Base-by-base conservation (phyloP, 2,329 filamentous ascomycete genomes). In the Fusarium begoniae region DNA sequence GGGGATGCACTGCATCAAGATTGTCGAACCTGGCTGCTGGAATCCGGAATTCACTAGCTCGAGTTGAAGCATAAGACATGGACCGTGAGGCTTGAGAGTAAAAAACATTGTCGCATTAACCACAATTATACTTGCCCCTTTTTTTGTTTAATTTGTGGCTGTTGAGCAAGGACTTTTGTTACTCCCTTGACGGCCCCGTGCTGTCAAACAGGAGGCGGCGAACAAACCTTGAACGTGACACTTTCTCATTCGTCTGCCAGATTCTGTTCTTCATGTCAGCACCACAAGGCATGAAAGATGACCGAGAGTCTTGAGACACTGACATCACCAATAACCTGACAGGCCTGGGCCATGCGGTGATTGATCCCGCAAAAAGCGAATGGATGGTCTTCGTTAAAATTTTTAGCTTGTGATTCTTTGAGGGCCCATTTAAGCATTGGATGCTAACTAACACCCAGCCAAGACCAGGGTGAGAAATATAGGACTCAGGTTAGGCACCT, bases 251-350 rank as follows among this genome's bases (percentile, higher is more conserved):
- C 40, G 44, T 47, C 37, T 48, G 30, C 35, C 28, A 38, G 30
- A 22, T 47, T 56, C 22, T 17, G 32, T 43, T 30, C 26, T 63
- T 54, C 51, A 24, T 50, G 66, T 70, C 66, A 70, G 53, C 67
- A 59, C 65, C 66, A 54, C 56, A 53, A 70, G 65, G 48, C 54
- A 62, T 64, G 41, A 67, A 50, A 50, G n/a, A 35, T 37, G 55
- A 28, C 40, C 15, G 30, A 48, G 45, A 60, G 50, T 73, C 76
- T 77, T 66, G 71, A 75, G 73, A 77, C 75, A 53, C 60, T 75
- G 66, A 75, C 76, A 77, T 76, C 76, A 77, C 76, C 68, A 70
- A 74, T 74, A 70, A 68, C 69, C 69, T 77, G 64, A 71, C 72
- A 63, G 64, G 61, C 63, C 66, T 73, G 69, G 74, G 60, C 51